Evolutionary conservation across 805 yeast species (phyloP).

Genomic region (Cyberlindnera euphorbiae): DNA sequence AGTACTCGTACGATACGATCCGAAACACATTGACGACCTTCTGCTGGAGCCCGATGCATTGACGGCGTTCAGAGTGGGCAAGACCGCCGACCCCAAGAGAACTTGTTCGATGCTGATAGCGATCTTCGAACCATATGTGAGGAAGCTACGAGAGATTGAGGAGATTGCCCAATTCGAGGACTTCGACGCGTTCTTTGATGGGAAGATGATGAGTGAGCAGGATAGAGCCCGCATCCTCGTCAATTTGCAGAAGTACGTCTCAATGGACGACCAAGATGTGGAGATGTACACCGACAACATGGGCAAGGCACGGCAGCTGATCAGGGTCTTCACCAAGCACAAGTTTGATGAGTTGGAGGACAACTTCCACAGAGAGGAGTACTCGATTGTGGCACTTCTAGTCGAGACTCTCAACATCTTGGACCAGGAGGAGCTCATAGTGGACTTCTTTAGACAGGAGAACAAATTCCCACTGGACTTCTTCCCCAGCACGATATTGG

Average conservation of each 20-base stretch:
- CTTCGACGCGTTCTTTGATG: slow-evolving; percentile 16
- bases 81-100: slow-evolving; percentile 20
- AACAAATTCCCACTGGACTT: slow-evolving; percentile 30
- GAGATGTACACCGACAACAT: slow-evolving; percentile 5
- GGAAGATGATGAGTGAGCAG: slow-evolving; percentile 17
- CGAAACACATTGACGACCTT: slow-evolving; percentile 11
- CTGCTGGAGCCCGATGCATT: slow-evolving; percentile 16
- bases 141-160: slow-evolving; percentile 7
- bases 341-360: slow-evolving; percentile 20
- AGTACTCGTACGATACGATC: slow-evolving; percentile 16
- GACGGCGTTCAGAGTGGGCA: slow-evolving; percentile 11
- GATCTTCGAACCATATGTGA: slow-evolving; percentile 11
- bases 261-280: slow-evolving; percentile 22
- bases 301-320: slow-evolving; percentile 12
- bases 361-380: slow-evolving; percentile 18
- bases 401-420: slow-evolving; percentile 25
- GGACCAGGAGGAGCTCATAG: slow-evolving; percentile 33
- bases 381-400: slow-evolving; percentile 18
- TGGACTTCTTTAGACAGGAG: slow-evolving; percentile 37
- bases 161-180: slow-evolving; percentile 7
- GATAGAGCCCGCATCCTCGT: slow-evolving; percentile 22
- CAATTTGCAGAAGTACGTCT: slow-evolving; percentile 15
- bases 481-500: slow-evolving; percentile 26
- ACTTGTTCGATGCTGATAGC: slow-evolving; percentile 10
- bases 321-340: slow-evolving; percentile 13